Evolutionary conservation across 768 basidiomycete species (phyloP), one percentile per base, ranked within the genome.

Genomic region (Calocybe cyanea): DNA sequence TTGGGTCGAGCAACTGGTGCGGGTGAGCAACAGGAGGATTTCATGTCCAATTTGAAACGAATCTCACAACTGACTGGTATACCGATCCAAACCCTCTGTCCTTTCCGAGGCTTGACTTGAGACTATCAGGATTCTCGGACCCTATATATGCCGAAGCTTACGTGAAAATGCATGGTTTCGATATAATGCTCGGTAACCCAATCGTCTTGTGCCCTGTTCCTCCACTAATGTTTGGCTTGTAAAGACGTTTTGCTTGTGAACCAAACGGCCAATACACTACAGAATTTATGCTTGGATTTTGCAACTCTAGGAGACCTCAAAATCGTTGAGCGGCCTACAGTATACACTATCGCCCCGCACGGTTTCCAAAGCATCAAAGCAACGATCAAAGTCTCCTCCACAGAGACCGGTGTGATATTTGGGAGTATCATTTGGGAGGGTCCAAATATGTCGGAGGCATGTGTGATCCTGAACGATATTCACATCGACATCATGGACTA

Each of bases 401-500:
- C 96, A 0, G 96, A 99, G 67, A 98, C 96, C 1, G 96, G 94
- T 34, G 94, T 97, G 50, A 96, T 97, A 55, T 98, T 98, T 53
- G 96, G 96, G 14, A 94, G 91, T 61, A 97, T 97, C 49, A 81
- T 95, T 9, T 98, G 95, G 87, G 92, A 96, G 59, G 90, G 88
- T 8, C 84, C 86, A 0, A 87, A 84, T 33, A 81, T 94, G 59
- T 76, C 84, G 0, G 94, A 96, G 59, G 83, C 85, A 15, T 92
- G 87, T 59, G 94, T 98, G 31, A 94, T 99, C 42, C 64, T 97
- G 62, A 96, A 90, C 61, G 94, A 98, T 67, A 92, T 96, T 41
- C 95, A 97, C 64, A 89, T 97, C 53, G 96, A 99, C 64, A 96
- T 99, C 53, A 94, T 96, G 87, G 91, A 93, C 62, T 96, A 93